phyloP scores from a whole-genome alignment of 768 basidiomycete genomes.

The Stropharia rugosoannulata region DNA sequence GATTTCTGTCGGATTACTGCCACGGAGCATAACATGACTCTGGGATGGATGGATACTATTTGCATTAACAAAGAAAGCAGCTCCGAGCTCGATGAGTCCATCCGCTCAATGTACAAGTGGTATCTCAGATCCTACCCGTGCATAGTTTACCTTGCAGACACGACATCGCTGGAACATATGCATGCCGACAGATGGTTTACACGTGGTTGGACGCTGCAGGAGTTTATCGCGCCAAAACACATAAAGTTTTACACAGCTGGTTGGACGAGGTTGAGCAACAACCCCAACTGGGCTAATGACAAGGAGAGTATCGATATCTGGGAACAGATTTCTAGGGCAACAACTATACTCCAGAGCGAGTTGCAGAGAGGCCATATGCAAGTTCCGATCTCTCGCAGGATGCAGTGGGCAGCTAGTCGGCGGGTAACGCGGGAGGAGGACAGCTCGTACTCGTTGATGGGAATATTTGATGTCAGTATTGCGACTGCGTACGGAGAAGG shows the following conservation, averaged over 20 bases:
- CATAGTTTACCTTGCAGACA: background rate
- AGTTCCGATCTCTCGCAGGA: background rate
- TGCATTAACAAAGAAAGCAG: slow-evolving; percentile 2
- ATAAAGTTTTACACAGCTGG: background rate
- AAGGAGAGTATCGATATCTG: background rate
- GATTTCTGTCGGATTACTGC: background rate
- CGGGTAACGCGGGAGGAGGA: background rate
- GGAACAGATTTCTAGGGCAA: background rate
- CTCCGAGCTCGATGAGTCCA: background rate
- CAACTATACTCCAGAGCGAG: background rate
- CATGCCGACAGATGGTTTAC: background rate
- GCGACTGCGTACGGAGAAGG: background rate
- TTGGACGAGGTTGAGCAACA: background rate
- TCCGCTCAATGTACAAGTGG: slow-evolving; percentile 1
- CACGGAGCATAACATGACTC: background rate
- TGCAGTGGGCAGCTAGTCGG: background rate
- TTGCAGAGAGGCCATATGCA: background rate
- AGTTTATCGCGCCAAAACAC: background rate
- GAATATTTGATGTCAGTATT: background rate
- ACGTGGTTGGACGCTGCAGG: background rate
- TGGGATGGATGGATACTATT: background rate
- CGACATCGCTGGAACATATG: background rate
- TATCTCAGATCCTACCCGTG: background rate
- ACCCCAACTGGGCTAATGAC: no score
- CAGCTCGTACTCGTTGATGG: background rate